Conservation (phyloP, 2,329 filamentous ascomycete genomes). For the Cladophialophora exuberans region DNA sequence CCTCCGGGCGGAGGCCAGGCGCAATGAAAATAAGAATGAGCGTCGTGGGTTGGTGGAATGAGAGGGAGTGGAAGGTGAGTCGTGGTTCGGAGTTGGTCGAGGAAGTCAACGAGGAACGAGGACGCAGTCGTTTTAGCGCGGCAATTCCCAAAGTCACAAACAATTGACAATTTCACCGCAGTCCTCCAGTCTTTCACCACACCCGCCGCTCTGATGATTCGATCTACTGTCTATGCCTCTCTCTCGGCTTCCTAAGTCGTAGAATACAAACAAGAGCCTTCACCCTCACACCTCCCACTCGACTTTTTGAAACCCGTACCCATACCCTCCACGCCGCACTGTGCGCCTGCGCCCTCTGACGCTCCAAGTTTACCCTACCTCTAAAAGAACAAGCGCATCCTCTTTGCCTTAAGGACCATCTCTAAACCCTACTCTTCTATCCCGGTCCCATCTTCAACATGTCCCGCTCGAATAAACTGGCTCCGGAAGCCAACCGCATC, state of each 20-base stretch:
- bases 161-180: conserved; percentile 2
- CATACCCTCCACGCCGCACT: no score
- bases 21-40: conserved; percentile 11
- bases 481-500: conserved; percentile 99
- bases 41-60: conserved; percentile 5
- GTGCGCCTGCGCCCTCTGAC: no score
- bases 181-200: background rate
- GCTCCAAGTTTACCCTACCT: no score
- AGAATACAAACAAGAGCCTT: no score
- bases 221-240: background rate
- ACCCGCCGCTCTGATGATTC: background rate
- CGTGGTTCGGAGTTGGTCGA: conserved; percentile 18
- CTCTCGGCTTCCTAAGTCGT: background rate
- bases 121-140: background rate
- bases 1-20: conserved; percentile 23
- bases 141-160: background rate
- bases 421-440: background rate
- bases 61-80: conserved; percentile 12
- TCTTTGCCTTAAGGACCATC: background rate
- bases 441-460: conserved; percentile 12
- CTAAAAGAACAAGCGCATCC: no score
- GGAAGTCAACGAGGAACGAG: conserved; percentile 8
- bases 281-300: no score
- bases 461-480: conserved; percentile 68
- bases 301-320: no score